Evolutionary conservation across 352 stramenopile species (phyloP).

Genomic region (Phytophthora pini): DNA sequence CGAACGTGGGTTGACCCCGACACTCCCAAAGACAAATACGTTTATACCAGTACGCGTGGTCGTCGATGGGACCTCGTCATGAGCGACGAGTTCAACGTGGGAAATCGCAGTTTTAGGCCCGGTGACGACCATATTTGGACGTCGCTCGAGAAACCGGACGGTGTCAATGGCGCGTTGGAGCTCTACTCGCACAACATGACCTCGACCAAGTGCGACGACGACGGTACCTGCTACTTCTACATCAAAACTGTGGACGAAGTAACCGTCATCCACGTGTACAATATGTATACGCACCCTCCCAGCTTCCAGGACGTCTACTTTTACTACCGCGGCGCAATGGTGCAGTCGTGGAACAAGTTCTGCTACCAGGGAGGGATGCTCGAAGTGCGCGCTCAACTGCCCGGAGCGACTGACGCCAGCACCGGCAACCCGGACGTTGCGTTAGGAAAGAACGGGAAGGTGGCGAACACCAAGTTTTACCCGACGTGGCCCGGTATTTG

Average conservation of each 20-base stretch:
- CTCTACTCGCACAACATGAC: constrained; percentile 92
- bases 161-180: constrained; percentile 88
- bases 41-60: constrained; percentile 51
- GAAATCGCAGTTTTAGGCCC: constrained; percentile 75
- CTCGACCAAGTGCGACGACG: constrained; percentile 49
- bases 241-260: constrained; percentile 54
- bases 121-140: constrained; percentile 93
- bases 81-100: constrained; percentile 75
- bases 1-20: constrained; percentile 58
- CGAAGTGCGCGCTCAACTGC: constrained; percentile 89
- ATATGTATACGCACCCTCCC: constrained; percentile 55
- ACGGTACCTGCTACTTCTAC: constrained; percentile 50
- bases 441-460: constrained; percentile 25
- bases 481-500: no score
- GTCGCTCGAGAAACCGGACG: constrained; percentile 60
- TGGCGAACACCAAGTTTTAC: constrained; percentile 65
- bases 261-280: constrained; percentile 57
- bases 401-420: constrained; percentile 62
- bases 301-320: constrained; percentile 55
- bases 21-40: constrained; percentile 46
- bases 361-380: constrained; percentile 94
- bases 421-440: constrained; percentile 52
- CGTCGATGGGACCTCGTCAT: constrained; percentile 66
- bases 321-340: constrained; percentile 82
- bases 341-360: constrained; percentile 96